Evolutionary conservation across 2,329 filamentous ascomycete species (phyloP).

Genomic region (Cercospora sp.): DNA sequence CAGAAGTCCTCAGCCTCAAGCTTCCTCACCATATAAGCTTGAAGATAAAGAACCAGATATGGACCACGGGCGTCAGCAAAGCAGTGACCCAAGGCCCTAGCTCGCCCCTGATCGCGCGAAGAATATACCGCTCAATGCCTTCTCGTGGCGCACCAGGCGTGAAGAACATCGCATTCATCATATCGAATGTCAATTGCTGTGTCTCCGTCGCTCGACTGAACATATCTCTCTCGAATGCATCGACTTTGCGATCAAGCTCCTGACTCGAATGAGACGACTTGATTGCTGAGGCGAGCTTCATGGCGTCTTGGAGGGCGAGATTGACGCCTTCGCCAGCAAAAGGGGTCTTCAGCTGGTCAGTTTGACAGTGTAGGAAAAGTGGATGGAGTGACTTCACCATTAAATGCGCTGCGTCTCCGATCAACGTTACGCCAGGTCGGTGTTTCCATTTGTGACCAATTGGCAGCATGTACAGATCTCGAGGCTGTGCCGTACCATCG

Average conservation of each 20-base stretch:
- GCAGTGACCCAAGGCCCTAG: slow-evolving; percentile 23
- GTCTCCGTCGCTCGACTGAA: slow-evolving; percentile 39
- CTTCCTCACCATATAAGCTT: slow-evolving; percentile 30
- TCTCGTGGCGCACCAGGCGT: slow-evolving; percentile 49
- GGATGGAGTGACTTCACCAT: slow-evolving; percentile 27
- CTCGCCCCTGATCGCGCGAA: slow-evolving; percentile 26
- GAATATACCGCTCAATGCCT: slow-evolving; percentile 44
- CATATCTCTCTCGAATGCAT: slow-evolving; percentile 42
- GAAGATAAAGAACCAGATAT: slow-evolving; percentile 36
- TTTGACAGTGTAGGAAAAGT: neutral
- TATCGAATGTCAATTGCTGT: slow-evolving; percentile 45
- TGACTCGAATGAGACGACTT: slow-evolving; percentile 27
- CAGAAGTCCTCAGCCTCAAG: neutral
- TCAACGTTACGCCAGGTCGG: slow-evolving; percentile 41
- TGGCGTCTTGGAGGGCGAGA: slow-evolving; percentile 21
- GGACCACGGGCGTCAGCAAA: slow-evolving; percentile 31
- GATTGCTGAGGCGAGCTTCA: slow-evolving; percentile 39
- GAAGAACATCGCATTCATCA: slow-evolving; percentile 52
- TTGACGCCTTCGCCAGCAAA: slow-evolving; percentile 27
- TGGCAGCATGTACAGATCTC: slow-evolving; percentile 44
- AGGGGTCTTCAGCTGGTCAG: slow-evolving; percentile 26
- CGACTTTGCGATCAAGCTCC: slow-evolving; percentile 35
- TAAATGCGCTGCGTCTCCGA: slow-evolving; percentile 46
- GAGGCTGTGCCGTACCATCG: slow-evolving; percentile 27
- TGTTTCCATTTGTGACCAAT: slow-evolving; percentile 43